Evolutionary conservation across 202 grass and related monocot genomes (phyloP).

Genomic region (Zoysia matrella): DNA sequence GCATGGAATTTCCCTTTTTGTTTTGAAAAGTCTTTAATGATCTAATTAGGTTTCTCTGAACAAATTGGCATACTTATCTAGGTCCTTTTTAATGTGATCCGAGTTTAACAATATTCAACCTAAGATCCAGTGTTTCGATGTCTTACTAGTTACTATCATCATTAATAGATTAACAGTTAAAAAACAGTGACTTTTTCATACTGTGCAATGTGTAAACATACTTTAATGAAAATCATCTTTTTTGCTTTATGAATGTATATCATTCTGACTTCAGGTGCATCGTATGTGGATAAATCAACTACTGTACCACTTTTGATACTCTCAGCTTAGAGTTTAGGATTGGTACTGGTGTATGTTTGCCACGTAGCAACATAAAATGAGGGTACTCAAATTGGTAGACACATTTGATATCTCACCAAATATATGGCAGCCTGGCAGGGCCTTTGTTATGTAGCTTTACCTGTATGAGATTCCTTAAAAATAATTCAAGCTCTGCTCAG

Average conservation of each 20-base stretch:
- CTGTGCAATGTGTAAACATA: not conserved
- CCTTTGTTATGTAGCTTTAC: not conserved
- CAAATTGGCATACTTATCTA: not conserved
- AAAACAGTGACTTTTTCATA: not conserved
- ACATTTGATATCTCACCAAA: not conserved
- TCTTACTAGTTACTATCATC: not conserved
- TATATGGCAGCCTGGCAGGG: slow-evolving; percentile 8
- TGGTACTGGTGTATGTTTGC: not conserved
- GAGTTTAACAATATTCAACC: not conserved
- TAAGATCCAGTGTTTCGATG: not conserved
- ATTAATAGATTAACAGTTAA: not conserved
- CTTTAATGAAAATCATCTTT: not conserved
- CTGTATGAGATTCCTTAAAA: not conserved
- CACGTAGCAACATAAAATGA: not conserved
- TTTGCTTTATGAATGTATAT: not conserved
- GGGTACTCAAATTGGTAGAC: not conserved
- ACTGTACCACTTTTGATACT: not conserved
- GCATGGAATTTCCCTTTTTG: not conserved
- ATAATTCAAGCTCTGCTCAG: not conserved
- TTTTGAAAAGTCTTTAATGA: not conserved
- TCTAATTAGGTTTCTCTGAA: not conserved
- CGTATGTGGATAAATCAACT: not conserved
- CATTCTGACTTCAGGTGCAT: not conserved
- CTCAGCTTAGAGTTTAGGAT: not conserved
- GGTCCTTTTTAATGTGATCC: not conserved